Evolutionary conservation across 2,329 filamentous ascomycete species (phyloP), one percentile per base, ranked within the genome.

Genomic region (Ophiostoma triangulosporum): DNA sequence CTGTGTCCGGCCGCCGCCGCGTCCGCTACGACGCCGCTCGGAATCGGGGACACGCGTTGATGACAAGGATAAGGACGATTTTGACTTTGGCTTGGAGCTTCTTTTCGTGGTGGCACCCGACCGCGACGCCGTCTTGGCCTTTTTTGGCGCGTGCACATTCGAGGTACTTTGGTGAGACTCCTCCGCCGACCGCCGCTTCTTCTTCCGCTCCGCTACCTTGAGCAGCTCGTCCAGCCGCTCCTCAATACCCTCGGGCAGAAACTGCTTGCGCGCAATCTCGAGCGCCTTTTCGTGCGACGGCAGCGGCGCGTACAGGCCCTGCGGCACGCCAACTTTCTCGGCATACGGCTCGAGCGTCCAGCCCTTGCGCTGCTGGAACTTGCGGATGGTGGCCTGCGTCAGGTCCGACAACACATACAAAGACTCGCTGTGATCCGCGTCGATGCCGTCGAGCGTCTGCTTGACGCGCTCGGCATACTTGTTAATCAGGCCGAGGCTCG

Each of bases 391-490:
- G 3, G 83, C 78, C 66, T 93, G 87, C 0, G 90, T 81, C 9
- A 98, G 76, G 66, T 98, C 93, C 51, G 88, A 90, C 35, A 98
- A 70, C 6, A 90, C 81, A 64, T 96, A 95, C 1, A 98, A 74
- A 57, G 83, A 81, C 54, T 89, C 81, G 61, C 84, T 87, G 56
- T 76, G 73, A n/a, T 75, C 70, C 0, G 80, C 77, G 24, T 78
- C 76, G 56, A 97, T 80, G 12, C 80, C 86, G 65, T 98, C 93
- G 40, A 80, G 77, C 9, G 90, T 86, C 66, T 91, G 86, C 73
- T 98, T 98, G 53, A 95, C 84, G 9, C 89, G 82, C 68, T 97
- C 90, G 12, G 89, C 89, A 57, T 96, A 86, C 66, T 93, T 88
- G 71, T 86, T 93, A 38, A 98, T 89, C 57, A 95, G 73, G 0